Base-by-base conservation (phyloP, 2,329 filamentous ascomycete genomes). In the Hypoxylon sp. region DNA sequence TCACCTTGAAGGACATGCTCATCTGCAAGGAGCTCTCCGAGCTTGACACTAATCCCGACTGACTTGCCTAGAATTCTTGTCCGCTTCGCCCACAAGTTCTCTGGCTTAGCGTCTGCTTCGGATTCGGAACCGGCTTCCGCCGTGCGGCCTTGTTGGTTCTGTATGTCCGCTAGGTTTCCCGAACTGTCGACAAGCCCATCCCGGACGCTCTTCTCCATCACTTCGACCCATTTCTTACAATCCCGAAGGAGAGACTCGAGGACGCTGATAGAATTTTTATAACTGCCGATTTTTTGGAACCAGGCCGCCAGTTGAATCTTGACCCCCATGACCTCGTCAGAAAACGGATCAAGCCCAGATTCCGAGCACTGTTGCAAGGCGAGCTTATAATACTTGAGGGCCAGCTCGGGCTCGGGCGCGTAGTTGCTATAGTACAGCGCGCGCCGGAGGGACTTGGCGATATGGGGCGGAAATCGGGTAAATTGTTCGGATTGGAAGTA, bases 381-480 rank as follows among this genome's bases (percentile, higher is more conserved):
- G 64, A 89, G 83, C 68, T 88, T 88, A 73, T 97, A 98, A 73
- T 91, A 91, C 66, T 91, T 89, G 57, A 96, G 80, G 0, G 94
- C 93, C 51, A 89, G 82, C 56, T 89, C 83, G 2, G 91, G 86
- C 57, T 96, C 88, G 3, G 89, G 83, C 33, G 85, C 81, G 63
- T 89, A 84, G 69, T 95, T 93, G 64, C 88, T 91, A 75, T 91
- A 96, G 77, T 94, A 97, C 21, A 98, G 78, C 0, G 92, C 95
- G 65, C 88, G 85, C 26, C 95, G 90, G 42, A 99, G 81, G 59
- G 90, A 87, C 68, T 89, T 88, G 8, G 90, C 90, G 27, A 94
- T 86, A 1, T 86, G 81, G 37, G 89, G 84, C 2, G 91, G 91
- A 70, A 81, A 86, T 56, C 75, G 78, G 47, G 81, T 84, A 67